A percentile compares a stretch with the other conserved stretches of the same genome.
These are phyloP conservation scores for Orbilia ellipsospora DNA, from an alignment of 2,329 filamentous ascomycete species.

Conservation along the genomic window DNA sequence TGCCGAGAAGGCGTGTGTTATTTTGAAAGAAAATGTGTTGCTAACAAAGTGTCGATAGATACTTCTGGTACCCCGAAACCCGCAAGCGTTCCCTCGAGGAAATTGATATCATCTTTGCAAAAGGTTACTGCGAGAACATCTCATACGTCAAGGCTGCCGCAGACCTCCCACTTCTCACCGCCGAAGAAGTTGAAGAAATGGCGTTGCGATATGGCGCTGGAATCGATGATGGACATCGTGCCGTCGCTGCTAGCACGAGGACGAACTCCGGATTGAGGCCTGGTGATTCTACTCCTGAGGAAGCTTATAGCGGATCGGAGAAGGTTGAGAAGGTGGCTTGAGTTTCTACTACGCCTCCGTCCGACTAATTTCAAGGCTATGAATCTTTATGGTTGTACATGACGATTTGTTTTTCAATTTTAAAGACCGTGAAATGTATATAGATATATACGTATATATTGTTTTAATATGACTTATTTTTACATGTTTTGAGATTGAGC, in stretches of 20 bases:
- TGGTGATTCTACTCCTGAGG: constrained; percentile 7
- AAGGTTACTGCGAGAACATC: constrained; percentile 70
- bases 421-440: neutral
- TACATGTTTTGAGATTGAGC: no score
- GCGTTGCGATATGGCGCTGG: constrained; percentile 60
- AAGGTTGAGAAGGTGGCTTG: constrained; percentile 8
- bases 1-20: neutral
- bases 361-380: no score
- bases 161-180: constrained; percentile 68
- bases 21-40: neutral
- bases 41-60: neutral
- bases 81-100: constrained; percentile 62
- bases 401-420: neutral
- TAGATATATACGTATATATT: no score
- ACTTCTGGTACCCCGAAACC: constrained; percentile 28
- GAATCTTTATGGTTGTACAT: neutral
- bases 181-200: constrained; percentile 68
- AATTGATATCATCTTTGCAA: constrained; percentile 62
- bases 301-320: neutral
- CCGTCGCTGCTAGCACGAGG: constrained; percentile 15
- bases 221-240: constrained; percentile 34
- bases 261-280: constrained; percentile 19
- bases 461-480: no score
- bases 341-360: neutral
- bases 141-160: constrained; percentile 71